Evolutionary conservation across 441 rosid genomes (phyloP), one percentile per base, ranked within the genome.

Genomic region (Adansonia madagascariensis): DNA sequence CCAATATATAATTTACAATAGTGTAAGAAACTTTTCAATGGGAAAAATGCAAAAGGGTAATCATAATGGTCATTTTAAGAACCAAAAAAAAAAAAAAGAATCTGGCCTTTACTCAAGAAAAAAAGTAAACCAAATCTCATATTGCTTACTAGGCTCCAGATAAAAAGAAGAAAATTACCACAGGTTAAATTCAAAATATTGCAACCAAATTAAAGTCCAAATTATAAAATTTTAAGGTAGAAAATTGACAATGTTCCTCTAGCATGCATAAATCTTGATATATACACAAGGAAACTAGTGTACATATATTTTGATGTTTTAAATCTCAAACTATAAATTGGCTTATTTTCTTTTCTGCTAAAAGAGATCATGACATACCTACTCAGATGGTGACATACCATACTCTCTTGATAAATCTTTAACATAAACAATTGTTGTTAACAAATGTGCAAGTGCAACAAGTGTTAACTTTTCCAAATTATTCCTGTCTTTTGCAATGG

Each of bases 341-440:
- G 78, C 22, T 50, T 52, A 52, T 10, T 62, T 53, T 69, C 43
- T 47, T 55, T 55, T 35, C 63, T n/a, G 49, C 49, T 55, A 35
- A n/a, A 69, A 31, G 71, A 20, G 1, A 76, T 5, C 59, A 67
- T 22, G 31, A 2, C 31, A 68, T 79, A 92, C 99, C 99, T 96
- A 98, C 85, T 96, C 92, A 82, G 98, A 92, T 27, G 93, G 87
- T 3, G 98, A 90, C 75, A 88, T 96, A 60, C 99, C 99, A 74
- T 98, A 96, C 80, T 96, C 96, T 85, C 99, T 98, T 11, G 99
- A 80, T 66, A 92, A 86, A 86, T 96, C 99, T 73, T 96, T 98
- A 76, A 96, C 98, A 84, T 90, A 94, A 27, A 96, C 81, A 77
- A 94, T 81, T 44, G 98, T 98, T 0, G 98, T 96, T 53, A 98